A percentile compares a stretch with the other conserved stretches of the same genome.
These are phyloP conservation scores for Fusarium tanahbumbuense DNA, from an alignment of 2,329 filamentous ascomycete genomes.

Conservation along the genomic window DNA sequence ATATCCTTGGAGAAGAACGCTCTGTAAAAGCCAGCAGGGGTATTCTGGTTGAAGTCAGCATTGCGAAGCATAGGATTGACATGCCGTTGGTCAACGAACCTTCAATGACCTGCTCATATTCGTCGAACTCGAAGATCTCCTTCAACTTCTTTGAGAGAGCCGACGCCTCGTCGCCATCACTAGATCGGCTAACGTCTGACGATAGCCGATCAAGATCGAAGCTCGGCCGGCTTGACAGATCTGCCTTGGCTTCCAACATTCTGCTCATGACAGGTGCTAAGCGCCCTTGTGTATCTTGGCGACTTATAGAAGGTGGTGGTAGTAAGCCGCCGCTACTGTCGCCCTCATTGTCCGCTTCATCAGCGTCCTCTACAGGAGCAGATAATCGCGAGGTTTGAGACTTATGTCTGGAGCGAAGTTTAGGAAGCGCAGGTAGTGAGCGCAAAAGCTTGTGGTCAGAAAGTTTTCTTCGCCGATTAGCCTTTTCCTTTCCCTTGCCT, in stretches of 20 bases:
- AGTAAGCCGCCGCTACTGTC: conserved; percentile 40
- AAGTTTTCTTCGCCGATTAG: conserved; percentile 66
- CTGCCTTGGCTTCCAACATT: conserved; percentile 78
- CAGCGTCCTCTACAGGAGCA: conserved; percentile 51
- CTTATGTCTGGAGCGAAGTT: conserved; percentile 57
- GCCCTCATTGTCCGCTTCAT: conserved; percentile 45
- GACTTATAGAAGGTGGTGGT: conserved; percentile 40
- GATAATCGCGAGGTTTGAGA: conserved; percentile 56
- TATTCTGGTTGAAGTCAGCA: conserved; percentile 70
- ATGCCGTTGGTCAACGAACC: conserved; percentile 58
- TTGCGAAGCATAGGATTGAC: background rate
- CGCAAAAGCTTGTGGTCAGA: conserved; percentile 74
- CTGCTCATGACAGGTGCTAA: conserved; percentile 80
- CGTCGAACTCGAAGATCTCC: conserved; percentile 87
- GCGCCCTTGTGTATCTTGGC: conserved; percentile 56
- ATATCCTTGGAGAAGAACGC: conserved; percentile 90
- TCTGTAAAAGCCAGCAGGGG: conserved; percentile 92
- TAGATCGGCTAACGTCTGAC: conserved; percentile 52
- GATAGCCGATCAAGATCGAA: conserved; percentile 65
- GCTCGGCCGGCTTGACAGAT: conserved; percentile 69
- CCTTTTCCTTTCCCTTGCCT: conserved; percentile 49
- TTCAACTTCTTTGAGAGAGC: conserved; percentile 77
- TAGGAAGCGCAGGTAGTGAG: conserved; percentile 71
- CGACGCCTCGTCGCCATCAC: conserved; percentile 58
- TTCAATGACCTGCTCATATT: conserved; percentile 85